phyloP scores from a whole-genome alignment of 2,329 filamentous ascomycete species.

The Aspergillus terreus region DNA sequence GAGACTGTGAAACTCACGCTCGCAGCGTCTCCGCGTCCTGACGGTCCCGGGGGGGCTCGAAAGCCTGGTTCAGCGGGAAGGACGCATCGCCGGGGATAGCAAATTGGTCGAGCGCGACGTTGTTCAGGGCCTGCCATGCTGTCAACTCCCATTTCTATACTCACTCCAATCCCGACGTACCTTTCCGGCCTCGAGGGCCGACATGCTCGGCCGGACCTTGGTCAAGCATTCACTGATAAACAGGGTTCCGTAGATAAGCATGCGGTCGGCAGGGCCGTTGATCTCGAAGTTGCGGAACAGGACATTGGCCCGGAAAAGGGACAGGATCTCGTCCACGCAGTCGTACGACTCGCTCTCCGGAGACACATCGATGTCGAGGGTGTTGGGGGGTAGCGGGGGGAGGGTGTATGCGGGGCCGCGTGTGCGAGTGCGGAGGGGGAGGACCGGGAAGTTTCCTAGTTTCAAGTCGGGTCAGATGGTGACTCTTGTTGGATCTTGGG shows the following conservation, averaged over 20 bases:
- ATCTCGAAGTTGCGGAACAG: constrained; percentile 99
- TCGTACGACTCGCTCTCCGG: constrained; percentile 92
- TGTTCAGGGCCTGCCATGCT: constrained; percentile 73
- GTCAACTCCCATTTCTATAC: neutral
- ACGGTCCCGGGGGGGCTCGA: constrained; percentile 80
- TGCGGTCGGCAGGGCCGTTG: constrained; percentile 87
- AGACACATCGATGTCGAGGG: constrained; percentile 55
- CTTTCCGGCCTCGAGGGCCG: constrained; percentile 63
- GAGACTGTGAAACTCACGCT: constrained; percentile 57
- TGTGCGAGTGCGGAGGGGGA: constrained; percentile 90
- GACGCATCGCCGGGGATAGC: constrained; percentile 88
- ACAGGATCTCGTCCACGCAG: constrained; percentile 87
- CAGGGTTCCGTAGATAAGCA: constrained; percentile 94
- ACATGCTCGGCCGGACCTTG: constrained; percentile 77
- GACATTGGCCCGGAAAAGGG: constrained; percentile 94
- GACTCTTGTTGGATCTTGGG: neutral
- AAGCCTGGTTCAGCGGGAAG: constrained; percentile 95
- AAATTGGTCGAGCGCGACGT: constrained; percentile 91
- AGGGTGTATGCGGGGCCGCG: constrained; percentile 93
- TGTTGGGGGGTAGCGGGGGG: constrained; percentile 58
- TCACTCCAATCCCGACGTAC: constrained; percentile 27
- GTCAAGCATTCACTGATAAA: constrained; percentile 86
- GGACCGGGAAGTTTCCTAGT: constrained; percentile 84
- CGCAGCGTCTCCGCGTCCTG: constrained; percentile 85
- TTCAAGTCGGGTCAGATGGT: neutral